Percentiles rank a stretch among this genome's conserved stretches.
These are phyloP conservation scores for Lantana camara DNA, from an alignment of 257 asterid genomes.

Conservation along the genomic window DNA sequence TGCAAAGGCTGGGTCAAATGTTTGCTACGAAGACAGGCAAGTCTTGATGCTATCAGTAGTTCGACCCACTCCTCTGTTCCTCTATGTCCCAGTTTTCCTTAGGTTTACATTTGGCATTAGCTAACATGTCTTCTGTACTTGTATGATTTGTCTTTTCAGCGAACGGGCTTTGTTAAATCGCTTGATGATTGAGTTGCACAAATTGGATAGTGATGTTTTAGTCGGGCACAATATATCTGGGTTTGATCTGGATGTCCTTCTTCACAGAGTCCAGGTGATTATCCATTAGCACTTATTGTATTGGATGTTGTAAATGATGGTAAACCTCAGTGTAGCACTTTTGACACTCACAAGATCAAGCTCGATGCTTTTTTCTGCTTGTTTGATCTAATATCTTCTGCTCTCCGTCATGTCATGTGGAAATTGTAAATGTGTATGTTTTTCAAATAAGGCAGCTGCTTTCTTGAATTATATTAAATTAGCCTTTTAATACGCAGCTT, in stretches of 20 bases:
- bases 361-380: too few relatives aligned
- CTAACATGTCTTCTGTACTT: slow-evolving; percentile 13
- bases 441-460: too few relatives aligned
- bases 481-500: too few relatives aligned
- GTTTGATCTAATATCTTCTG: too few relatives aligned
- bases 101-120: not conserved
- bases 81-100: slow-evolving; percentile 16
- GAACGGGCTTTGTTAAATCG: slow-evolving; percentile 95
- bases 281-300: slow-evolving; percentile 24
- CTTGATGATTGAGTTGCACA: slow-evolving; percentile 85
- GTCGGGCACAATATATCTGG: slow-evolving; percentile 98
- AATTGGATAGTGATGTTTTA: slow-evolving; percentile 88
- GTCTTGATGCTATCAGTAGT: slow-evolving; percentile 26
- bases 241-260: slow-evolving; percentile 97
- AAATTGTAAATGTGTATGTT: too few relatives aligned
- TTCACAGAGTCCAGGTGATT: slow-evolving; percentile 93
- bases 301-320: slow-evolving; percentile 18
- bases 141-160: slow-evolving; percentile 46
- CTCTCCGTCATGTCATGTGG: too few relatives aligned
- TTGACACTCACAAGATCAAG: too few relatives aligned
- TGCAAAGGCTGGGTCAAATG: slow-evolving; percentile 75
- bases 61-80: slow-evolving; percentile 9
- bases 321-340: slow-evolving; percentile 24
- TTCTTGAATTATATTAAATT: not conserved
- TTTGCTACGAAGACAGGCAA: slow-evolving; percentile 79